Evolutionary conservation across 495 filamentous ascomycete species (phyloP), one percentile per base, ranked within the genome.

Genomic region (Neurospora sp.): DNA sequence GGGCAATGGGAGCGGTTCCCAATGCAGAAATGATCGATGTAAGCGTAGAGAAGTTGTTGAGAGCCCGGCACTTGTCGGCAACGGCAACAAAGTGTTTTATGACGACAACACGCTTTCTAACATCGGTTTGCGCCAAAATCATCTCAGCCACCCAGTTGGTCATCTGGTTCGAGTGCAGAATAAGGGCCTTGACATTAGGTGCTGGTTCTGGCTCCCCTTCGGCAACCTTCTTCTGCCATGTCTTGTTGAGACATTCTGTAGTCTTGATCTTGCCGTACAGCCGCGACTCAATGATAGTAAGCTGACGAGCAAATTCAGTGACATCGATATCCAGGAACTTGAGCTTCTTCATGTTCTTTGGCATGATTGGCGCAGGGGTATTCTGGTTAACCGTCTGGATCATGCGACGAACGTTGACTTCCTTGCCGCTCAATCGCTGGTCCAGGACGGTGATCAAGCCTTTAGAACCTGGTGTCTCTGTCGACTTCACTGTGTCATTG

Each of bases 81-180:
- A 99, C 93, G 65, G 90, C 89, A 41, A 99, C 93, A 82, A 98
- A 99, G 82, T 98, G 96, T 79, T 98, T 98, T 82, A 99, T 98
- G 45, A 99, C 96, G 22, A 96, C 90, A 38, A 98, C 96, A 73
- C 96, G 88, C 81, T 97, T 97, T 84, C 94, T 96, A 69, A 97
- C 93, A 79, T 98, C 96, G 40, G 88, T 85, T 80, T 99, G 96
- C 3, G 89, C 93, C 76, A 99, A 84, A 76, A 99, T 98, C 96
- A 98, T 98, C 80, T 99, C 94, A n/a, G 96, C 96, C 70, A 99
- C 96, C 96, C 96, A 98, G 81, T 98, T 99, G 22, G 96, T 98
- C 81, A 98, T 88, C 80, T 97, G 95, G 75, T 99, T 99, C 0
- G 96, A 98, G 80, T 99, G 96, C 59, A 98, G 86, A 82, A 99